Base-by-base conservation (phyloP, 2,329 filamentous ascomycete genomes). In the Colletotrichum orchidophilum region DNA sequence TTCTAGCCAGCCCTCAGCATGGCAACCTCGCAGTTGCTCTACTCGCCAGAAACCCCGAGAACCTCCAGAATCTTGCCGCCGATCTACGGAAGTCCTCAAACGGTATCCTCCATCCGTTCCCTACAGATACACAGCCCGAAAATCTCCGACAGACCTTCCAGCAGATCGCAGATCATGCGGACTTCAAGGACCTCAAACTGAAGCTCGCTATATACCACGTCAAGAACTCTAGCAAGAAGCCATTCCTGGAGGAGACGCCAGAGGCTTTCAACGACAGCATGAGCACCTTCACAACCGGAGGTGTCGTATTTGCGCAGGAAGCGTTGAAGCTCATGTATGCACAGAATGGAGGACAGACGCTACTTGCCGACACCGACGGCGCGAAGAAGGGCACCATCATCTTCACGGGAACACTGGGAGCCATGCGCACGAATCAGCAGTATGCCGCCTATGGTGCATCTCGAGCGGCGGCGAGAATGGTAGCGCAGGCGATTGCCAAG, bases 371-470 rank as follows among this genome's bases (percentile, higher is more conserved):
- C 12, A 80, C 80, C 1, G 82, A 82, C 1, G 83, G 81, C 0
- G 77, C 76, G 61, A 90, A 89, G 80, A 89, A 90, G 73, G 87
- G 87, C 1, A 89, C 86, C 0, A 75, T 89, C 31, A 87, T 90
- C 63, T 89, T 90, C 74, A 89, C 87, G 0, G 87, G 87, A 0
- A 89, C 87, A 0, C 77, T 88, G 3, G 87, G 87, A 0, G 85
- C 86, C 0, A 77, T 89, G 71, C 80, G 87, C 7, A 87, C 86
- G 64, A 89, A 85, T 73, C 83, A 86, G 3, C 83, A 87, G 49
- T 90, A 82, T 71, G 86, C 83, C 1, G 84, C 87, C 1, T 90
- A 90, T 71, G 88, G 87, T 9, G 87, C 87, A 6, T 84, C 85
- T 1, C 79, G 87, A 3, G 81, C 85, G 0, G 85, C 84, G 1